These are phyloP conservation scores for Heliosperma pusillum DNA, from an alignment of 148 eudicot genomes.

Conservation along the genomic window DNA sequence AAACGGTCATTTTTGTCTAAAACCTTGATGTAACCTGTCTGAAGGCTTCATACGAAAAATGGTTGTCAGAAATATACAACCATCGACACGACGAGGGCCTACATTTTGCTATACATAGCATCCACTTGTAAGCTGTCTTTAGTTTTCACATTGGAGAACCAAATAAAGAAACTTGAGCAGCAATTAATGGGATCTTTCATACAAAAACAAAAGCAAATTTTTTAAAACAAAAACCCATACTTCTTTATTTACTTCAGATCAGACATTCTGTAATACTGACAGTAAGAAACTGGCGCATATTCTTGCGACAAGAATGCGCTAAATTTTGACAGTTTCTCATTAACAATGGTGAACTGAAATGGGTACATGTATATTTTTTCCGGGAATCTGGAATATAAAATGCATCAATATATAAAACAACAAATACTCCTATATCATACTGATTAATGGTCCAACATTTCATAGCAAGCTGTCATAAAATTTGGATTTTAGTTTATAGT, in stretches of 20 bases:
- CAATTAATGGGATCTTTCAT: neutral
- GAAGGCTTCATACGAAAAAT: too few relatives aligned
- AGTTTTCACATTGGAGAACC: neutral
- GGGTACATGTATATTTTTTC: neutral
- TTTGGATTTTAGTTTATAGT: constrained; percentile 5
- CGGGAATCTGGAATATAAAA: constrained; percentile 3
- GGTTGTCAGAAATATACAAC: too few relatives aligned
- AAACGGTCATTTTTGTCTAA: too few relatives aligned
- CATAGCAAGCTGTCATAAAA: neutral
- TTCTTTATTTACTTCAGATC: neutral
- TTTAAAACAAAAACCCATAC: constrained; percentile 2
- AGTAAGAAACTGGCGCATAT: constrained; percentile 5
- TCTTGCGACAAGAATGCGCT: neutral
- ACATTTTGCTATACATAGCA: neutral
- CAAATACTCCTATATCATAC: neutral
- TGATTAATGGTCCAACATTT: constrained; percentile 2
- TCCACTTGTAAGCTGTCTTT: neutral
- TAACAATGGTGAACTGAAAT: constrained; percentile 1
- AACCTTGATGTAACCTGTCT: too few relatives aligned
- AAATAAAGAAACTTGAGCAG: neutral
- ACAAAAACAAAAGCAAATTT: constrained; percentile 1
- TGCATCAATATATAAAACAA: neutral
- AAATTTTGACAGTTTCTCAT: constrained; percentile 1
- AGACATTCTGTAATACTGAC: constrained; percentile 1
- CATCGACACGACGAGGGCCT: too few relatives aligned